Base-by-base conservation (phyloP, 306 rosid species). In the Cicer yamashitae region DNA sequence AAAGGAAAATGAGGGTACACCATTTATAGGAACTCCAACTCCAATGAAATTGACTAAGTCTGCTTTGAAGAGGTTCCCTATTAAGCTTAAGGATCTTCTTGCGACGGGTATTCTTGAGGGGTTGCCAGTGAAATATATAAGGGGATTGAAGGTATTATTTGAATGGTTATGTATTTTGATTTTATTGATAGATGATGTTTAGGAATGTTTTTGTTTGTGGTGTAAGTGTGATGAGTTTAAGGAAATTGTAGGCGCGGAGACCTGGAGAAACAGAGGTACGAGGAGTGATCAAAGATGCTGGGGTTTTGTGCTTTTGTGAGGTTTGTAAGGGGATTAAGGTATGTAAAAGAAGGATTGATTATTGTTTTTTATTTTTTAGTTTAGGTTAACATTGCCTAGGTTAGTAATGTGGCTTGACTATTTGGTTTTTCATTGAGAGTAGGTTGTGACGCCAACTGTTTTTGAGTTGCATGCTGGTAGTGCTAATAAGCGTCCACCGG, bases 381-480 rank as follows among this genome's bases (percentile, higher is more conserved):
- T 12, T 12, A 2, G 9, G n/a, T 25, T 62, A 7, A 7, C 13
- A 41, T 75, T 2, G 50, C 7, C 14, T 79, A 2, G 48, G 67
- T 52, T 79, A 15, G 70, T 71, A 71, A 68, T 54, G 53, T 76
- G 63, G 40, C 20, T 61, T 65, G 39, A 1, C 45, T 51, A 4
- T 67, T 59, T 73, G 67, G 53, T 8, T 66, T 78, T 68, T 66
- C 71, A 46, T 65, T 43, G 77, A n/a, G 41, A 57, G 70, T 83
- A 96, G 99, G 90, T 86, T 82, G 86, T 90, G 70, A 56, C 93
- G 5, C 99, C 99, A 48, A 61, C 89, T 12, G 78, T 75, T 77
- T 96, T 88, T 85, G 99, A 96, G 89, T 77, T 89, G 74, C 99
- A 96, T 81, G 99, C 99, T 20, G 87, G 93, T 41, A 92, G 99